Conservation (phyloP, 1,139 yeast species). For the Scheffersomyces parashehatae region DNA sequence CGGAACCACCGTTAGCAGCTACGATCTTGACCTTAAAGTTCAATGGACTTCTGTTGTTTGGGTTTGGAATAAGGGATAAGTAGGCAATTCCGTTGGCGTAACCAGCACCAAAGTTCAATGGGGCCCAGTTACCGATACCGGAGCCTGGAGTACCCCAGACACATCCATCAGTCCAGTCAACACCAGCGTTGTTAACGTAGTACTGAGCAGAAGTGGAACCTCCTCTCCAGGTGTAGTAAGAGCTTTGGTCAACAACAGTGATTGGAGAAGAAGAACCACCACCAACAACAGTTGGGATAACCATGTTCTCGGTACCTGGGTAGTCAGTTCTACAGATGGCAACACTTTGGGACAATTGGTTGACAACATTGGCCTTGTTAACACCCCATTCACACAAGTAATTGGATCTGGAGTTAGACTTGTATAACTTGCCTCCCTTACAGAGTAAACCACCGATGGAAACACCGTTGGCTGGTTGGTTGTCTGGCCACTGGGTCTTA, state of each 20-base stretch:
- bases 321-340: conserved; percentile 97
- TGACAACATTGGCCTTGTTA: conserved; percentile 65
- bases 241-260: conserved; percentile 74
- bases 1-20: conserved; percentile 54
- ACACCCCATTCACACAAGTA: conserved; percentile 86
- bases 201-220: conserved; percentile 88
- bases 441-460: conserved; percentile 90
- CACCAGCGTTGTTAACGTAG: conserved; percentile 97
- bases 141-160: conserved; percentile 83
- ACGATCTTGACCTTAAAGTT: conserved; percentile 87
- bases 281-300: conserved; percentile 77
- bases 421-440: conserved; percentile 76
- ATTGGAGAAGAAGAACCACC: conserved; percentile 69
- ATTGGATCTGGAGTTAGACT: conserved; percentile 61
- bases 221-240: conserved; percentile 83
- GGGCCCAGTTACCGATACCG: conserved; percentile 97
- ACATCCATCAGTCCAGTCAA: conserved; percentile 85
- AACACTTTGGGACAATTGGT: conserved; percentile 62
- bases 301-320: conserved; percentile 99
- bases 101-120: conserved; percentile 94
- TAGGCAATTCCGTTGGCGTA: conserved; percentile 74
- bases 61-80: conserved; percentile 92
- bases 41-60: conserved; percentile 76
- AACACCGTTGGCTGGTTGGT: conserved; percentile 83
- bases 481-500: conserved; percentile 93